Conservation (phyloP, 208 protist genomes). For the Naegleria lovaniensis region DNA sequence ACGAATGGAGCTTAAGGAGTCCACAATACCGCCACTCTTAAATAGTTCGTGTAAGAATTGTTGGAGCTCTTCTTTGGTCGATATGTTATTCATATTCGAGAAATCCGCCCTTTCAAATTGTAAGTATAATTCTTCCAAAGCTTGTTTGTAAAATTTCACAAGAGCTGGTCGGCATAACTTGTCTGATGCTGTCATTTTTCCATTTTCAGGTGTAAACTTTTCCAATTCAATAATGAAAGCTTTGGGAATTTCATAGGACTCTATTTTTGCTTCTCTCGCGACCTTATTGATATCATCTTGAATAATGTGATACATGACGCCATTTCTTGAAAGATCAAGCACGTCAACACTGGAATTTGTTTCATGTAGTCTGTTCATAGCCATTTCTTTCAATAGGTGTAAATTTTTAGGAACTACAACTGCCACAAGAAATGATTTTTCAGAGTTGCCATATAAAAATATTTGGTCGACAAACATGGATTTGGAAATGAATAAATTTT, state of each 20-base stretch:
- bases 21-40: neutral
- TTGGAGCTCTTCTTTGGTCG: neutral
- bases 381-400: too few relatives aligned
- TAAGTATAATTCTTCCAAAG: neutral
- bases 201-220: neutral
- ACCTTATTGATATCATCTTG: too few relatives aligned
- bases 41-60: neutral
- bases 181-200: neutral
- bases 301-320: too few relatives aligned
- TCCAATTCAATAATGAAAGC: neutral
- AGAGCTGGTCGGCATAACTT: neutral
- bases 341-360: neutral
- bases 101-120: neutral
- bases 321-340: too few relatives aligned
- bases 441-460: neutral
- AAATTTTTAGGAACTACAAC: conserved; percentile 7
- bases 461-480: neutral
- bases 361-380: too few relatives aligned
- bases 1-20: neutral
- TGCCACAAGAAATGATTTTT: neutral
- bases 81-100: neutral
- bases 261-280: neutral
- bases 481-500: neutral
- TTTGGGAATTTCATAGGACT: neutral
- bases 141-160: neutral